A percentile compares a stretch with the other conserved stretches of the same genome.
phyloP scores from a whole-genome alignment of 2,329 filamentous ascomycete genomes.

The Didymella glomerata region DNA sequence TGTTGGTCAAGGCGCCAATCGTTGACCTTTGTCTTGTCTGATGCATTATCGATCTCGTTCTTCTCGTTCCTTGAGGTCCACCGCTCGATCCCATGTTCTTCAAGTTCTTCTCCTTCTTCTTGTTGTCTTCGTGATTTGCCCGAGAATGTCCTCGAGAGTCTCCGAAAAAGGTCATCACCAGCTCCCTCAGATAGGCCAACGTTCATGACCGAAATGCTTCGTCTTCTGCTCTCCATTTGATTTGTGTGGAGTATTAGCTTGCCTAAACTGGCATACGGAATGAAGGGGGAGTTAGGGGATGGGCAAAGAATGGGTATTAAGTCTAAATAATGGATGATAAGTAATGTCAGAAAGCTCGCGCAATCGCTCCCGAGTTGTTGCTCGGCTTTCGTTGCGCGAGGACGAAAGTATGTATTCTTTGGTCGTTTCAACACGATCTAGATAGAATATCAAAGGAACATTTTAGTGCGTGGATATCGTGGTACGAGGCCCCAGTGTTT shows the following conservation, averaged over 20 bases:
- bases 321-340: neutral
- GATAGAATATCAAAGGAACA: neutral
- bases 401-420: slow-evolving; percentile 1
- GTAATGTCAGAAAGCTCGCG: neutral
- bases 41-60: slow-evolving; percentile 15
- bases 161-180: slow-evolving; percentile 27
- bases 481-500: slow-evolving; percentile 11
- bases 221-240: slow-evolving; percentile 19
- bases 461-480: slow-evolving; percentile 9
- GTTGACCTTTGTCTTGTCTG: slow-evolving; percentile 31
- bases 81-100: slow-evolving; percentile 10
- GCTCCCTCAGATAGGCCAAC: slow-evolving; percentile 17
- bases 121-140: slow-evolving; percentile 26
- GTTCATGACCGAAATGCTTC: slow-evolving; percentile 17
- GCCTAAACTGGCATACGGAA: neutral
- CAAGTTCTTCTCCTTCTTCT: slow-evolving; percentile 10
- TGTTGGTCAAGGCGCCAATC: slow-evolving; percentile 34
- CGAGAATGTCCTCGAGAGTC: slow-evolving; percentile 31
- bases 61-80: slow-evolving; percentile 18
- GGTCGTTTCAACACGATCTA: slow-evolving; percentile 1
- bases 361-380: slow-evolving; percentile 1
- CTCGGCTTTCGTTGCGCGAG: slow-evolving; percentile 2
- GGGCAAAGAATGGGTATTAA: neutral
- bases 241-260: neutral
- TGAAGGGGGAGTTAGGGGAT: neutral